These are phyloP conservation scores for Whalleya microplaca DNA, from an alignment of 2,329 filamentous ascomycete genomes.

Conservation along the genomic window DNA sequence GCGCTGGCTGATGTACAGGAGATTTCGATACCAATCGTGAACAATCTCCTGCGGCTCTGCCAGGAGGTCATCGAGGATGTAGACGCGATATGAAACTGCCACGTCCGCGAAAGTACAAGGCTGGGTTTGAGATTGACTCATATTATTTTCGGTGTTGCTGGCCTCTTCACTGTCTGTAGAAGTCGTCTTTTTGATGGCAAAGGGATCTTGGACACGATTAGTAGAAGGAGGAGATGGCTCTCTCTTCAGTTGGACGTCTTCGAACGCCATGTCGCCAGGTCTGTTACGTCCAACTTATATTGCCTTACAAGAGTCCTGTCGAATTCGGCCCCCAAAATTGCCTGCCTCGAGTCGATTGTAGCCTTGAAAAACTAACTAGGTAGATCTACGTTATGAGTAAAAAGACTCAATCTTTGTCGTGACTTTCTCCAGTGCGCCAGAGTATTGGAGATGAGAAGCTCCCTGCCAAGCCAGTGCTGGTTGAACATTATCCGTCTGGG, in stretches of 20 bases:
- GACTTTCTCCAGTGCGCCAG: conserved; percentile 9
- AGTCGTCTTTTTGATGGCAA: not conserved
- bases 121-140: conserved; percentile 19
- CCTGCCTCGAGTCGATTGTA: conserved; percentile 7
- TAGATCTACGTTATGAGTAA: conserved; percentile 9
- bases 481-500: conserved; percentile 14
- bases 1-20: conserved; percentile 32
- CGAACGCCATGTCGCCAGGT: conserved; percentile 14
- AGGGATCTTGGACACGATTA: conserved; percentile 5
- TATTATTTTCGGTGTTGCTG: conserved; percentile 10
- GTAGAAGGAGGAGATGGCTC: conserved; percentile 3
- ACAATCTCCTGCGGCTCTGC: conserved; percentile 34
- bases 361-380: conserved; percentile 4
- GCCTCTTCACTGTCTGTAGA: not conserved
- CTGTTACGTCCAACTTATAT: conserved; percentile 16
- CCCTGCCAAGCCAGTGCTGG: conserved; percentile 12
- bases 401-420: conserved; percentile 6
- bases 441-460: conserved; percentile 12
- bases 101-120: conserved; percentile 30
- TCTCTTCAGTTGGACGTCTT: conserved; percentile 9
- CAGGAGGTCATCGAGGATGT: conserved; percentile 33
- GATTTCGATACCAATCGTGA: conserved; percentile 30
- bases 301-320: not conserved
- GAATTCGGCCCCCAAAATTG: conserved; percentile 12
- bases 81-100: conserved; percentile 32